Conservation (phyloP, 371 early-diverging fungal species). For the Saksenaea vasiformis region DNA sequence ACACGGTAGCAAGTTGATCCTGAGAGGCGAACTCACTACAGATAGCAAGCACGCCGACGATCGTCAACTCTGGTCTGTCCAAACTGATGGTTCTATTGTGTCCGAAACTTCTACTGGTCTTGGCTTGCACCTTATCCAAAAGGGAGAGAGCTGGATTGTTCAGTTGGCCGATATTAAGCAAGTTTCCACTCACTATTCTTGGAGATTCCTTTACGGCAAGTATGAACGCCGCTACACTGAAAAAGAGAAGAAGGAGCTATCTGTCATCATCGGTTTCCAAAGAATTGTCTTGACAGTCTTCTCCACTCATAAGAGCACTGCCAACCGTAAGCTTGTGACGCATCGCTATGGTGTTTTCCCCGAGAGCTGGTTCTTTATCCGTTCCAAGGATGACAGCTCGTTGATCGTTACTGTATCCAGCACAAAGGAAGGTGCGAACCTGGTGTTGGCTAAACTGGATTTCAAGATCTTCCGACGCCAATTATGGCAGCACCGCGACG, state of each 20-base stretch:
- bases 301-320: background rate
- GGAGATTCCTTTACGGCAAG: conserved; percentile 38
- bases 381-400: conserved; percentile 37
- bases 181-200: conserved; percentile 23
- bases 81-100: conserved; percentile 41
- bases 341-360: conserved; percentile 47
- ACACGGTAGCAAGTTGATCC: conserved; percentile 24
- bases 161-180: conserved; percentile 25
- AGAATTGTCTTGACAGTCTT: background rate
- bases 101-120: conserved; percentile 23
- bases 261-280: background rate
- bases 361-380: conserved; percentile 49
- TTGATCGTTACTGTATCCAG: conserved; percentile 33
- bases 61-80: conserved; percentile 38
- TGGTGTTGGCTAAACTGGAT: conserved; percentile 35
- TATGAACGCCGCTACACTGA: conserved; percentile 28
- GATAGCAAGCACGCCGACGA: conserved; percentile 22
- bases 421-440: conserved; percentile 38
- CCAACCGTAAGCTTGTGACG: conserved; percentile 35
- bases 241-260: conserved; percentile 26
- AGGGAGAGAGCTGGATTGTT: conserved; percentile 26
- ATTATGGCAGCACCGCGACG: conserved; percentile 57
- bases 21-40: conserved; percentile 19
- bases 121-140: conserved; percentile 33
- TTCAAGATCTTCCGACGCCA: conserved; percentile 45